Base-by-base conservation (phyloP, 2,329 filamentous ascomycete species). In the Penicillium sp. region DNA sequence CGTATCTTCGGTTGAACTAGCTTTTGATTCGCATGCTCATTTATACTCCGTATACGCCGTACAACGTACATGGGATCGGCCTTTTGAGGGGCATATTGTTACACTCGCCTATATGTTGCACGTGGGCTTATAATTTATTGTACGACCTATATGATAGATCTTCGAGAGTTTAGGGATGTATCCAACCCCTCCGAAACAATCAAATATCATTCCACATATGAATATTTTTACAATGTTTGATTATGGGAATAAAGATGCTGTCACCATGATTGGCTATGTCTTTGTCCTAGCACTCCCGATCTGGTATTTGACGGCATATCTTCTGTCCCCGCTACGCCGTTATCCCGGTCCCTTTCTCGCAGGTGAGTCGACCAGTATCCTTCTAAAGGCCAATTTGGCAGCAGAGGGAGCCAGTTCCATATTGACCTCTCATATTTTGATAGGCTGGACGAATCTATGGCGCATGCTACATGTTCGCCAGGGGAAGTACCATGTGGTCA, bases 391-490 rank as follows among this genome's bases (percentile, higher is more conserved):
- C 17, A 9, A 13, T 45, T 43, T 17, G 9, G 23, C 12, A 13
- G 4, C 9, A 45, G 25, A 29, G 27, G 9, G 25, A 45, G 5
- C 17, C 1, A 25, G 10, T 15, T 25, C 45, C 31, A 10, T 40
- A 17, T 25, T 35, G 8, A 42, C 54, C 37, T 46, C 2, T 13
- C 5, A 54, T 55, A 31, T 47, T 21, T 15, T 6, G 4, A 27
- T 41, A 64, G 71, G 66, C 61, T 76, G 68, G 66, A 75, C 75
- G 6, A 73, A 75, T 15, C 51, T 78, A 5, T 78, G 74, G 75
- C 72, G 72, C 10, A 56, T 77, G 21, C 69, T 65, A 47, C 69
- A 71, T 38, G 66, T 66, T 17, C 51, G 56, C 15, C 58, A 61
- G 0, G 67, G 67, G 2, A 55, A 64, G 2, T 73, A 71, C 42